A percentile compares a stretch with the other conserved stretches of the same genome.
Conservation (phyloP, 1,284 basidiomycete species). For the Dichomitus squalens region DNA sequence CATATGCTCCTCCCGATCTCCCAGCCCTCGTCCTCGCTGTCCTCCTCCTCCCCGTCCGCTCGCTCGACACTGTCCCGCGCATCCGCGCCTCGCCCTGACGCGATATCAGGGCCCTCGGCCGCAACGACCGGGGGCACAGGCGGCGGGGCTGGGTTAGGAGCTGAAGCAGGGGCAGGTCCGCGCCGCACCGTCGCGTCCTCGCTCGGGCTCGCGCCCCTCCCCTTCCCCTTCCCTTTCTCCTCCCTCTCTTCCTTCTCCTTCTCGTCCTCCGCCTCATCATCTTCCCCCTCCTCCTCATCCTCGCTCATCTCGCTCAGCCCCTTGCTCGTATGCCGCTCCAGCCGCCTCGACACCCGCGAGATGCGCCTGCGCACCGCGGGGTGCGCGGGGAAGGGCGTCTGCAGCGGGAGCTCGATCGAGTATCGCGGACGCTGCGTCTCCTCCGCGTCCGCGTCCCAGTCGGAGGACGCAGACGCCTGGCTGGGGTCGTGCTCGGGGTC, state of each 20-base stretch:
- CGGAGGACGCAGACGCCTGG: not conserved
- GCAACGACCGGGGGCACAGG: conserved; percentile 2
- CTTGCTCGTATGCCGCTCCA: conserved; percentile 31
- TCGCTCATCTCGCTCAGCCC: conserved; percentile 29
- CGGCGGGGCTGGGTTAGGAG: not conserved
- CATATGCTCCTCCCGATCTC: not conserved
- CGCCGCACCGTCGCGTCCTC: not conserved
- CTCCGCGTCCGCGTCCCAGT: not conserved
- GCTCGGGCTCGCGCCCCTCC: not conserved
- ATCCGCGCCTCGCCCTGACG: not conserved
- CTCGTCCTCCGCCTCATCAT: conserved; percentile 4
- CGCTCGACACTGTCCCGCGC: not conserved
- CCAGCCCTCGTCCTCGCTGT: conserved; percentile 10
- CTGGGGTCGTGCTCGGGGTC: conserved; percentile 7
- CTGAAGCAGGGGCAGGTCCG: not conserved
- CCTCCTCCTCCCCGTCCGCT: not conserved
- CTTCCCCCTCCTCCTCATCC: conserved; percentile 22
- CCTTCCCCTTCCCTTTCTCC: not conserved
- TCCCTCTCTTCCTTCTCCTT: not conserved
- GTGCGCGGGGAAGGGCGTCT: conserved; percentile 32
- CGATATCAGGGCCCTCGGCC: not conserved
- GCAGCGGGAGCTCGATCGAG: conserved; percentile 24
- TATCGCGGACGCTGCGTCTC: conserved; percentile 2
- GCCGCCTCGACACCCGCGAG: conserved; percentile 27
- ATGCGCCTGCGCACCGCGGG: conserved; percentile 31